Evolutionary conservation across 139 green algal genomes (phyloP), one percentile per base, ranked within the genome.

Genomic region (Haematococcus sp.): DNA sequence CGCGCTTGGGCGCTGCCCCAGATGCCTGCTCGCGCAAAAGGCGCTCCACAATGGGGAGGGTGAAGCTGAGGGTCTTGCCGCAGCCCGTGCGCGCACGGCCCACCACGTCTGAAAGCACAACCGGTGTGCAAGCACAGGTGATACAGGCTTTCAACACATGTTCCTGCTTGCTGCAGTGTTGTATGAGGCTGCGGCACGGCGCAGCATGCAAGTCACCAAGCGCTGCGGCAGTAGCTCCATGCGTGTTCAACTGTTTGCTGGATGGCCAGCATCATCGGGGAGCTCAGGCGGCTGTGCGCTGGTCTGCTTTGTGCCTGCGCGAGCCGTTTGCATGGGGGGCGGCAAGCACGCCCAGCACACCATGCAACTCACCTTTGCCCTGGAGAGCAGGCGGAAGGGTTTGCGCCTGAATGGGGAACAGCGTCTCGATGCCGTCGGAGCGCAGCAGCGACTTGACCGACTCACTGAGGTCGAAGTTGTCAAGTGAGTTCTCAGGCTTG

Each of bases 31-130:
- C 63, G 1, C 65, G 23, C 16, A 90, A 73, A 28, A 98, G 78
- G 25, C 70, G 61, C 81, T 99, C 89, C 43, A 99, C 83, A 65
- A 99, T 94, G 31, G 96, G 96, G 46, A 99, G 88, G 58, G 96
- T 91, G 82, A 99, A 99, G 3, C 93, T 96, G 3, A 98, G 88
- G 25, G 96, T 99, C 84, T 99, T 99, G 74, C 96, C 96, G 72
- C 90, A 93, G 2, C 96, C 96, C 7, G 96, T 99, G 54, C 87
- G 83, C 3, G 96, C 96, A 23, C 96, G 79, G 19, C 92, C 96
- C 15, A 98, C 92, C 27, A 99, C 71, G 70, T 99, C 96, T 17
- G 40, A 7, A 11, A 49, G 7, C 40, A 49, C 7, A 11, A n/a
- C 40, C 7, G 7, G 11, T 49, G 40, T 19, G 11, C 40, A 49